These are phyloP conservation scores for Ustilago esculenta DNA, from an alignment of 1,284 basidiomycete genomes.

Conservation along the genomic window DNA sequence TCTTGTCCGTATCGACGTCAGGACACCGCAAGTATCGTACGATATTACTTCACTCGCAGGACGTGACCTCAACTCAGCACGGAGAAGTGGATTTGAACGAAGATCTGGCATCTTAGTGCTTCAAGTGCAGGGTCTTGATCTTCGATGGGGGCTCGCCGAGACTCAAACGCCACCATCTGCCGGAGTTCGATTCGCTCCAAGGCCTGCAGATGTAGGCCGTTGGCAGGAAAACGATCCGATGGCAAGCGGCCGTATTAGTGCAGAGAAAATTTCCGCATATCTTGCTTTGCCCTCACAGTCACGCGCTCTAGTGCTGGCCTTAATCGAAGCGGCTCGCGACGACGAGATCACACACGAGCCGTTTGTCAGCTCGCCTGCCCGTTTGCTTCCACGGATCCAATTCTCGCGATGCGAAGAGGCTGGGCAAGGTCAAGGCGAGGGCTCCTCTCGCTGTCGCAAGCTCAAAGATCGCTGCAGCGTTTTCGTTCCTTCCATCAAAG, in stretches of 20 bases:
- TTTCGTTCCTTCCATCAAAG: constrained; percentile 33
- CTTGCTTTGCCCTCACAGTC: constrained; percentile 23
- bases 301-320: constrained; percentile 22
- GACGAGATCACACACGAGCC: background rate
- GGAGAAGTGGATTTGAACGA: constrained; percentile 26
- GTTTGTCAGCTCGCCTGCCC: background rate
- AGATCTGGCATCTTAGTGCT: constrained; percentile 47
- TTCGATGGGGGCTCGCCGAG: constrained; percentile 15
- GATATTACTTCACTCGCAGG: constrained; percentile 16
- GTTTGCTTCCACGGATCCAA: constrained; percentile 15
- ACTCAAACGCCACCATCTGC: background rate
- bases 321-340: constrained; percentile 20
- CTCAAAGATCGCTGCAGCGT: constrained; percentile 24
- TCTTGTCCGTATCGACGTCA: constrained; percentile 41
- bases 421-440: background rate
- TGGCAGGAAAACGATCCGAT: background rate
- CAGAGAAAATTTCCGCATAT: constrained; percentile 25
- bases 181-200: constrained; percentile 22
- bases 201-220: background rate
- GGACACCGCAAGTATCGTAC: constrained; percentile 36
- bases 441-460: background rate
- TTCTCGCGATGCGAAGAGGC: constrained; percentile 5
- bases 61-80: constrained; percentile 7
- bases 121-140: constrained; percentile 23
- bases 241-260: constrained; percentile 15